Evolutionary conservation across 192 early-diverging fungal genomes (phyloP).

Genomic region (Umbelopsis ramanniana): DNA sequence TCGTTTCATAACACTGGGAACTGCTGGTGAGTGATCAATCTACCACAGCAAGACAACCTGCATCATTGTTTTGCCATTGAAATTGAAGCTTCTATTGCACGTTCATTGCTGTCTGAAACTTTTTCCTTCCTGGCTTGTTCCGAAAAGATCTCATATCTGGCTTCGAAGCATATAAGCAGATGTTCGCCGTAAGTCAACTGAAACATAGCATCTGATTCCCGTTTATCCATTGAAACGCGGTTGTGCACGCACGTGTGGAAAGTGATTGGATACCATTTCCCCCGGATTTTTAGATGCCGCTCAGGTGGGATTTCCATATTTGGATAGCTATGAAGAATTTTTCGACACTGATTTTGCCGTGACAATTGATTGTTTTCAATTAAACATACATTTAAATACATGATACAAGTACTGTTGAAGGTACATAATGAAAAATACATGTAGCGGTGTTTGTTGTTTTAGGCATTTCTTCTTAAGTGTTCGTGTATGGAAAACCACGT

Average conservation of each 20-base stretch:
- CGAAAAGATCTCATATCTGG: no score
- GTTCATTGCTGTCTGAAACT: no score
- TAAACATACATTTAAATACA: no score
- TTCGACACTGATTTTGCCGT: background rate
- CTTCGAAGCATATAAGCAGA: no score
- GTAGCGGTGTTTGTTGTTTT: background rate
- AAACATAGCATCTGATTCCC: background rate
- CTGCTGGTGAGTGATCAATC: no score
- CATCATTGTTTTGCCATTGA: no score
- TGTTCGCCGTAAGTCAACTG: no score
- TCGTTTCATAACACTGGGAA: no score
- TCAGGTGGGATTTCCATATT: conserved; percentile 15
- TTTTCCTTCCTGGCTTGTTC: no score
- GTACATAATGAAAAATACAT: background rate
- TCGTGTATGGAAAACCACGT: conserved; percentile 1
- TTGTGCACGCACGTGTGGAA: conserved; percentile 6
- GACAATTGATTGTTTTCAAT: background rate
- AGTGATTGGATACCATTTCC: conserved; percentile 6
- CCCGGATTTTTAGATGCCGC: background rate
- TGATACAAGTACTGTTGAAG: no score
- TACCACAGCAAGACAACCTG: no score
- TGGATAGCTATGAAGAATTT: background rate
- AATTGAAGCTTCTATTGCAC: no score
- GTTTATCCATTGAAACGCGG: background rate
- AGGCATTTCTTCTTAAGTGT: background rate